phyloP scores from a whole-genome alignment of 2,329 filamentous ascomycete genomes.

The Epichloe amarillans region DNA sequence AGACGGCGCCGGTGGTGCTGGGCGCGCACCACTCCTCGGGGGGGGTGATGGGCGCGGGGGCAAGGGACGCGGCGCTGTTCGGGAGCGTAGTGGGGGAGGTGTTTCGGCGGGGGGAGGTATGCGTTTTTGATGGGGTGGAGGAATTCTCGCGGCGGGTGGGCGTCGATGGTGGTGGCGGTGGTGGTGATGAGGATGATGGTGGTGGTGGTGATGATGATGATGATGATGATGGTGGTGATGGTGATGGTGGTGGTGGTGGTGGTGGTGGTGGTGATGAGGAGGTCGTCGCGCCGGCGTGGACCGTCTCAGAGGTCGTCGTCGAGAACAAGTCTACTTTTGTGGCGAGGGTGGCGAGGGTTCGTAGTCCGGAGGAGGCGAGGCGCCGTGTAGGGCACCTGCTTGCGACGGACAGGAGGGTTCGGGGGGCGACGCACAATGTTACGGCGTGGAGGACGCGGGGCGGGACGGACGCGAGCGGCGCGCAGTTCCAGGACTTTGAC shows the following conservation, averaged over 20 bases:
- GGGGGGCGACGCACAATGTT: conserved; percentile 91
- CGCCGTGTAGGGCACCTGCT: conserved; percentile 62
- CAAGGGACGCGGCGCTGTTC: conserved; percentile 55
- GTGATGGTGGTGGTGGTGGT: conserved; percentile 9
- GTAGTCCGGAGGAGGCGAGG: conserved; percentile 50
- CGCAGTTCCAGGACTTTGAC: conserved; percentile 73
- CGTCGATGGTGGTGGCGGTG: conserved; percentile 12
- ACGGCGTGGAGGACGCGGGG: conserved; percentile 78
- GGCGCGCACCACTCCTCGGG: conserved; percentile 74
- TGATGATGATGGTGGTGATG: too few relatives aligned
- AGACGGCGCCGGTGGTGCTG: conserved; percentile 56
- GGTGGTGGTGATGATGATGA: too few relatives aligned
- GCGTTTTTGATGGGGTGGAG: conserved; percentile 84
- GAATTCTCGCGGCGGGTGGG: conserved; percentile 41
- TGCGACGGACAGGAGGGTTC: conserved; percentile 68
- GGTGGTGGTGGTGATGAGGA: too few relatives aligned
- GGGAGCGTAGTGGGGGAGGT: conserved; percentile 52
- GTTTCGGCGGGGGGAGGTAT: conserved; percentile 68
- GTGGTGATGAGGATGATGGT: too few relatives aligned
- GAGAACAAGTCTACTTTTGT: conserved; percentile 86
- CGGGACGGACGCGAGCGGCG: background rate
- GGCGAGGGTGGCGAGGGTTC: conserved; percentile 58
- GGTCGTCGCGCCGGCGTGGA: conserved; percentile 61
- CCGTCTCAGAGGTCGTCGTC: conserved; percentile 55
- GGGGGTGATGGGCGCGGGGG: conserved; percentile 57